phyloP scores from a whole-genome alignment of 345 rosid genomes.

The Gossypium turneri region DNA sequence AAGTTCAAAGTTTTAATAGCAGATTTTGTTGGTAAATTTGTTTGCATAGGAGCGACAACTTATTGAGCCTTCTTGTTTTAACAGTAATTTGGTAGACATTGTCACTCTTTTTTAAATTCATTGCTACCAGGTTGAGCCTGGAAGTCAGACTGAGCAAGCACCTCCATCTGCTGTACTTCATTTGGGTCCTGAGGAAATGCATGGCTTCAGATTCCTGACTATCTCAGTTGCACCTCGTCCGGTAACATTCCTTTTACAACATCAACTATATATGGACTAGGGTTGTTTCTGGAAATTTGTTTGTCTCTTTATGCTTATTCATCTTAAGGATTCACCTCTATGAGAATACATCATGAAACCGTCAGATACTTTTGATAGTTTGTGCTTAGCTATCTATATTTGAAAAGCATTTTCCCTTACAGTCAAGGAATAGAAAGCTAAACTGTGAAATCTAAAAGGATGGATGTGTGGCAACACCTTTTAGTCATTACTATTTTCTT shows the following conservation, averaged over 20 bases:
- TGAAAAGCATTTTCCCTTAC: not conserved
- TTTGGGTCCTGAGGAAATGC: conserved; percentile 77
- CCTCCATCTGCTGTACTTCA: conserved; percentile 87
- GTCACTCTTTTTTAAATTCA: conserved; percentile 9
- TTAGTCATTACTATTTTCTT: not conserved
- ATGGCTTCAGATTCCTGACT: conserved; percentile 83
- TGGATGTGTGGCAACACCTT: not conserved
- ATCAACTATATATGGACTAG: not conserved
- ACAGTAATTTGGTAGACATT: conserved; percentile 19
- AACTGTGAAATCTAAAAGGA: not conserved
- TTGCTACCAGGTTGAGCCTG: conserved; percentile 77
- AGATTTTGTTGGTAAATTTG: conserved; percentile 13
- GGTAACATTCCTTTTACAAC: conserved; percentile 36
- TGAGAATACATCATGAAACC: conserved; percentile 1
- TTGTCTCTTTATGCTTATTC: not conserved
- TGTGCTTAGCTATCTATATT: conserved; percentile 1
- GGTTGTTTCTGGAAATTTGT: not conserved
- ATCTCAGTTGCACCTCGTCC: conserved; percentile 93
- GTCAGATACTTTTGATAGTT: not conserved
- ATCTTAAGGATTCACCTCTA: conserved; percentile 3
- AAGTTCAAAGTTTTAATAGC: conserved; percentile 4
- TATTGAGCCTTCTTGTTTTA: not conserved
- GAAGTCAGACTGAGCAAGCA: conserved; percentile 98
- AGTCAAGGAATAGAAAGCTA: not conserved
- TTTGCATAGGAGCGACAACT: conserved; percentile 14